Conservation (phyloP, 768 basidiomycete species). For the Panus rudis region DNA sequence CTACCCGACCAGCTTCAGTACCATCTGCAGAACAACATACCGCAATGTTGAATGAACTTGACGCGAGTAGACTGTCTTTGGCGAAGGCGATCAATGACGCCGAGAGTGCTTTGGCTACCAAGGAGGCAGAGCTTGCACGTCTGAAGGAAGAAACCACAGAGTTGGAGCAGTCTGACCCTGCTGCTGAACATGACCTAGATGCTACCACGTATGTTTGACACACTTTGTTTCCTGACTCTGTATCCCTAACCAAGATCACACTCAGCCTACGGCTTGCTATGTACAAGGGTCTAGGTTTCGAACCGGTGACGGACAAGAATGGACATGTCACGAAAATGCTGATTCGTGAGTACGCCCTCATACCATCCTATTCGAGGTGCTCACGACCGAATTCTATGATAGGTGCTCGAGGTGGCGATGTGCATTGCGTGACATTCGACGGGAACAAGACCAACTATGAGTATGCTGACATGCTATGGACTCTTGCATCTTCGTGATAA, state of each 20-base stretch:
- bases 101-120: slow-evolving; percentile 56
- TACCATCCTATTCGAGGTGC: not conserved
- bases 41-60: slow-evolving; percentile 56
- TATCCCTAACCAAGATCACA: not conserved
- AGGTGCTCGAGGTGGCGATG: slow-evolving; percentile 42
- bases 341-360: slow-evolving; percentile 45
- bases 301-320: slow-evolving; percentile 50
- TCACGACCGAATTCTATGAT: not conserved
- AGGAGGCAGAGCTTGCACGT: slow-evolving; percentile 62
- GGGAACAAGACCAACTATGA: slow-evolving; percentile 22
- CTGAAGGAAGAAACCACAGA: slow-evolving; percentile 57
- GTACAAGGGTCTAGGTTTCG: slow-evolving; percentile 67
- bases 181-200: slow-evolving; percentile 66
- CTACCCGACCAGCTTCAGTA: slow-evolving; percentile 62
- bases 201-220: slow-evolving; percentile 50
- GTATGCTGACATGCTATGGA: slow-evolving; percentile 29
- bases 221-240: not conserved
- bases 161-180: slow-evolving; percentile 66
- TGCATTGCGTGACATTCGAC: slow-evolving; percentile 28
- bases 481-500: slow-evolving; percentile 26
- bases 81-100: slow-evolving; percentile 71
- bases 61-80: slow-evolving; percentile 53
- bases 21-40: slow-evolving; percentile 60
- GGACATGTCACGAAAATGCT: slow-evolving; percentile 53
- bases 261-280: slow-evolving; percentile 59